Base-by-base conservation (phyloP, 257 asterid genomes). In the Solanum corneliomulleri region DNA sequence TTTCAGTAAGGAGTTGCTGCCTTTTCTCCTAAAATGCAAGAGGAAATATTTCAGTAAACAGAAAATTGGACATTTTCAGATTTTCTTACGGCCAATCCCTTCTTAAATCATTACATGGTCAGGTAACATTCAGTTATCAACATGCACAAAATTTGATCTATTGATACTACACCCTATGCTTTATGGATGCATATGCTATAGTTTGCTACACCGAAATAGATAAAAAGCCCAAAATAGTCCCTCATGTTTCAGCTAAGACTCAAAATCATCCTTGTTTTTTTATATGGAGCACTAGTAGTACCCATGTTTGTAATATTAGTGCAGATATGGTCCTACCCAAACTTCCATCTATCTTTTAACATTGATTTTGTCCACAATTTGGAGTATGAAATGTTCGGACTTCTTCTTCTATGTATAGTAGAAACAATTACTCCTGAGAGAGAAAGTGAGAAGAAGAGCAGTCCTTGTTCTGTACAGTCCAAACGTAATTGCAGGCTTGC, bases 1-100 rank as follows among this genome's bases (percentile, higher is more conserved):
- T 97, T 91, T 97, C 99, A 87, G 98, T 95, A 39, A 97, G 97
- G 88, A 97, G 98, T 86, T 97, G 99, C 87, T 96, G 99, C 90
- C 99, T 94, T 91, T 95, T 96, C 92, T 96, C 99, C 99, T 96
- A 92, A 90, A 89, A 88, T 27, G 87, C 87, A 86, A 37, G 89
- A 7, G 78, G 21, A 84, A 42, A 81, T n/a, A 70, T 25, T 86
- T 60, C 82, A n/a, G 82, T 86, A 84, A 90, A 86, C 83, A 49
- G n/a, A 33, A 75, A 58, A 31, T 33, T 64, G 39, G 66, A 9
- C 10, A 18, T 29, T 70, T 72, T 45, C 87, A 31, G 9, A 83
- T 12, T 47, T 52, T 33, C 49, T n/a, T 74, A 35, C 12, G 68
- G 69, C n/a, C 41, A 86, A 33, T 72, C 15, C 20, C 84, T 18